Percentiles rank a stretch among this genome's conserved stretches.
phyloP scores from a whole-genome alignment of 257 asterid genomes.

The Ligustrum vulgare region DNA sequence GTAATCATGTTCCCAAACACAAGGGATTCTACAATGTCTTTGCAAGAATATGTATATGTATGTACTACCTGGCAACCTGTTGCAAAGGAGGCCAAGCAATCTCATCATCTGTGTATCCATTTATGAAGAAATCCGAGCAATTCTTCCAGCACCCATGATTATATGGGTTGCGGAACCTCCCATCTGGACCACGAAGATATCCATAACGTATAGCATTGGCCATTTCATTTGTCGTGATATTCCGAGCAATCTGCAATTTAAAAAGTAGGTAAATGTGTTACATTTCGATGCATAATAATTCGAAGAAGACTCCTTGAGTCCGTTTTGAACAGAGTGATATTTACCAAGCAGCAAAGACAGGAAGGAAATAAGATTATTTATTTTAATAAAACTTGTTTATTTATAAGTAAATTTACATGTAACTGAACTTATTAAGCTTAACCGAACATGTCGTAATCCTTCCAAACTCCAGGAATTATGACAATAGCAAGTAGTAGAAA shows the following conservation, averaged over 20 bases:
- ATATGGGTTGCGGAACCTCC: constrained; percentile 85
- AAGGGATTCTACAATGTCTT: constrained; percentile 18
- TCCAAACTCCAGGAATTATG: too few species aligned
- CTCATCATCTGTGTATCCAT: constrained; percentile 80
- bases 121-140: constrained; percentile 73
- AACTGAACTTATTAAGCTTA: too few species aligned
- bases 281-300: not conserved
- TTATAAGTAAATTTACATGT: not conserved
- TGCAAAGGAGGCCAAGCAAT: constrained; percentile 93
- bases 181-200: constrained; percentile 93
- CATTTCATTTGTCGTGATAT: constrained; percentile 85
- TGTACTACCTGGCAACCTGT: constrained; percentile 47
- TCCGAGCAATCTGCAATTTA: constrained; percentile 70
- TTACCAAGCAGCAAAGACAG: not conserved
- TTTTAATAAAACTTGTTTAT: too few species aligned
- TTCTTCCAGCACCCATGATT: constrained; percentile 91
- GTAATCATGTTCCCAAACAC: constrained; percentile 24
- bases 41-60: not conserved
- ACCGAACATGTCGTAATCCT: too few species aligned
- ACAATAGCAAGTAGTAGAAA: too few species aligned
- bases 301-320: not conserved
- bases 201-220: constrained; percentile 83
- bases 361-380: not conserved
- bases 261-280: not conserved
- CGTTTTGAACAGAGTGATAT: not conserved